These are phyloP conservation scores for Debaryomyces subglobosus DNA, from an alignment of 1,139 yeast species.

Conservation along the genomic window DNA sequence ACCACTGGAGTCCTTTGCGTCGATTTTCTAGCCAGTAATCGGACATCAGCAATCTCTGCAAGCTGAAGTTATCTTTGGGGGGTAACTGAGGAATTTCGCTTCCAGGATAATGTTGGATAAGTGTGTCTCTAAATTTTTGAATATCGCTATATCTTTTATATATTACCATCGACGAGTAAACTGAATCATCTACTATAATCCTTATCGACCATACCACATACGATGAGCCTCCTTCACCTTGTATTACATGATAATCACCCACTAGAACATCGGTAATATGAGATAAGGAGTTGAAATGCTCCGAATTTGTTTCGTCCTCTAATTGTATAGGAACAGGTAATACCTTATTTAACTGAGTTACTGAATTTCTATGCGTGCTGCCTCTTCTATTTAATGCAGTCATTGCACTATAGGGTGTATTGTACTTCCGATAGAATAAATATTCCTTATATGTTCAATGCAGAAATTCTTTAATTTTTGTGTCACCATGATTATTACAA, in stretches of 20 bases:
- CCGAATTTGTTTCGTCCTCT: conserved; percentile 35
- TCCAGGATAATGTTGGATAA: conserved; percentile 41
- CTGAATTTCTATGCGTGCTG: conserved; percentile 18
- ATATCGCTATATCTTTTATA: conserved; percentile 72
- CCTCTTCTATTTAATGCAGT: background rate
- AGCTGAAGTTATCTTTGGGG: conserved; percentile 54
- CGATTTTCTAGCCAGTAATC: conserved; percentile 60
- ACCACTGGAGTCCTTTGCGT: conserved; percentile 73
- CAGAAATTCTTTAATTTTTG: conserved; percentile 8
- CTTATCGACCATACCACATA: conserved; percentile 54
- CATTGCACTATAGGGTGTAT: background rate
- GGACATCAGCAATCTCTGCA: conserved; percentile 51
- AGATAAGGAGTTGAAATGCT: conserved; percentile 17
- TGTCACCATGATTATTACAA: conserved; percentile 25
- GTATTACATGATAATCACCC: conserved; percentile 41
- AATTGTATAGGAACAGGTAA: conserved; percentile 44
- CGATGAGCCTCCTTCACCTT: conserved; percentile 42
- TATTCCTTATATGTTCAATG: background rate
- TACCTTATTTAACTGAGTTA: conserved; percentile 34
- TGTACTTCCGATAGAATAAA: background rate
- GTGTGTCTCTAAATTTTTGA: conserved; percentile 45
- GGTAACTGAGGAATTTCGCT: conserved; percentile 65
- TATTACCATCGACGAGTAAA: conserved; percentile 51
- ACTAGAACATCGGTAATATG: conserved; percentile 44
- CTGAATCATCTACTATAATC: conserved; percentile 44